phyloP scores from a whole-genome alignment of 768 basidiomycete genomes.

The Coprinopsis strossmayeri region DNA sequence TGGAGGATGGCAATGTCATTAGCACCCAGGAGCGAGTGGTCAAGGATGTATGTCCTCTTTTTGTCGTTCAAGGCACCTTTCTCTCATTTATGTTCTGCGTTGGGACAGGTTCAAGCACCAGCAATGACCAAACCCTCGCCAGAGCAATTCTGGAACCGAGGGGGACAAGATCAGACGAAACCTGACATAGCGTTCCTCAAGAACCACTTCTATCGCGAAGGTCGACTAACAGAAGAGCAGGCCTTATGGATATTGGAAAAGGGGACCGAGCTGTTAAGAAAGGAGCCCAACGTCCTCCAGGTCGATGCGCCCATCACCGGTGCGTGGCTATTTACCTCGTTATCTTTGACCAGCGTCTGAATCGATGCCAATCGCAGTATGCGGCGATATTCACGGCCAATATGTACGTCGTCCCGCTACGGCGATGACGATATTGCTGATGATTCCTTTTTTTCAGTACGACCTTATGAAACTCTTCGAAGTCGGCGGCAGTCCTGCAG shows the following conservation, averaged over 20 bases:
- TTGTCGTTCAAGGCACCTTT: neutral
- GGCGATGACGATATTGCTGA: neutral
- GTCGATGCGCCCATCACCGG: slow-evolving; percentile 99
- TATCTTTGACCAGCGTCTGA: slow-evolving; percentile 1
- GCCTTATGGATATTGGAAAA: slow-evolving; percentile 90
- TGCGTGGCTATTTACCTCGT: slow-evolving; percentile 26
- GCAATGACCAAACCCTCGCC: slow-evolving; percentile 89
- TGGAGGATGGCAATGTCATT: slow-evolving; percentile 88
- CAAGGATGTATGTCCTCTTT: slow-evolving; percentile 71
- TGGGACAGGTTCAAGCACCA: slow-evolving; percentile 86
- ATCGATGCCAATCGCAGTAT: slow-evolving; percentile 46
- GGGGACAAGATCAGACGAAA: slow-evolving; percentile 72
- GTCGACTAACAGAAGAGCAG: slow-evolving; percentile 88
- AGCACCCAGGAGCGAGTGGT: slow-evolving; percentile 94
- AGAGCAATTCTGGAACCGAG: slow-evolving; percentile 84
- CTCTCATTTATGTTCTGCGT: slow-evolving; percentile 5
- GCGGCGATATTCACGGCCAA: slow-evolving; percentile 99
- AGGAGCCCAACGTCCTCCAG: slow-evolving; percentile 85
- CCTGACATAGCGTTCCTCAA: slow-evolving; percentile 96
- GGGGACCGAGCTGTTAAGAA: slow-evolving; percentile 74
- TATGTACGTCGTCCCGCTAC: slow-evolving; percentile 57
- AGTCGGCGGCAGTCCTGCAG: slow-evolving; percentile 90
- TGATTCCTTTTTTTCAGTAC: slow-evolving; percentile 41
- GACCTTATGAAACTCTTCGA: slow-evolving; percentile 95
- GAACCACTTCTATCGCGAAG: slow-evolving; percentile 98